phyloP scores from a whole-genome alignment of 768 basidiomycete genomes.

The Serendipita sp. region DNA sequence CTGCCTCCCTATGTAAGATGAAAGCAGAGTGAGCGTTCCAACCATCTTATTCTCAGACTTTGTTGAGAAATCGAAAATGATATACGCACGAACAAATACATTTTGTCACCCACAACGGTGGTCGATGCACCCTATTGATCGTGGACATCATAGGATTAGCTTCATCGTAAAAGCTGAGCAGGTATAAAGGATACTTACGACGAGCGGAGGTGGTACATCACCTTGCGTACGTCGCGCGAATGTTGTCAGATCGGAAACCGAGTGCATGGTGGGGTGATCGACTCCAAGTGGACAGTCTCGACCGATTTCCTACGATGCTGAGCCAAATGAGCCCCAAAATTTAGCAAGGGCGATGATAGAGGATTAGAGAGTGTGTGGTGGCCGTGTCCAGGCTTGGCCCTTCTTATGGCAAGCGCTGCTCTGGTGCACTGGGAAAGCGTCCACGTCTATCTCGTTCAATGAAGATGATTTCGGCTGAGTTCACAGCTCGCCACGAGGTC shows the following conservation, averaged over 20 bases:
- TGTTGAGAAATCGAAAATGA: background rate
- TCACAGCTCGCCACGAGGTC: too few relatives aligned
- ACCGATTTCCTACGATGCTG: too few relatives aligned
- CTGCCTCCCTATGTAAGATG: conserved; percentile 51
- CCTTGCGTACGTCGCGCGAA: conserved; percentile 69
- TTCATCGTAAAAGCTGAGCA: background rate
- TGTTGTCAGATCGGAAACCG: conserved; percentile 80
- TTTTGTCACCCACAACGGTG: conserved; percentile 73
- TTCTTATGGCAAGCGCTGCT: too few relatives aligned
- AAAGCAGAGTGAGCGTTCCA: background rate
- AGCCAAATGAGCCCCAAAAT: too few relatives aligned
- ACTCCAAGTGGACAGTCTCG: too few relatives aligned
- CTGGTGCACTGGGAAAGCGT: too few relatives aligned
- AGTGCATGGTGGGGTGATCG: conserved; percentile 33
- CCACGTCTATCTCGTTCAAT: too few relatives aligned
- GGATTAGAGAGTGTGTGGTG: too few relatives aligned
- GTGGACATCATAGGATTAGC: background rate
- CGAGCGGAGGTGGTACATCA: conserved; percentile 75
- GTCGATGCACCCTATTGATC: conserved; percentile 61
- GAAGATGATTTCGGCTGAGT: too few relatives aligned
- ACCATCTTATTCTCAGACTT: background rate
- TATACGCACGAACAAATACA: conserved; percentile 70
- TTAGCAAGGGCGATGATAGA: too few relatives aligned
- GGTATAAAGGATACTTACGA: conserved; percentile 34
- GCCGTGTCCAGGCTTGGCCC: too few relatives aligned